These are phyloP conservation scores for Penicillium sp. DNA, from an alignment of 2,329 filamentous ascomycete species.

Conservation along the genomic window DNA sequence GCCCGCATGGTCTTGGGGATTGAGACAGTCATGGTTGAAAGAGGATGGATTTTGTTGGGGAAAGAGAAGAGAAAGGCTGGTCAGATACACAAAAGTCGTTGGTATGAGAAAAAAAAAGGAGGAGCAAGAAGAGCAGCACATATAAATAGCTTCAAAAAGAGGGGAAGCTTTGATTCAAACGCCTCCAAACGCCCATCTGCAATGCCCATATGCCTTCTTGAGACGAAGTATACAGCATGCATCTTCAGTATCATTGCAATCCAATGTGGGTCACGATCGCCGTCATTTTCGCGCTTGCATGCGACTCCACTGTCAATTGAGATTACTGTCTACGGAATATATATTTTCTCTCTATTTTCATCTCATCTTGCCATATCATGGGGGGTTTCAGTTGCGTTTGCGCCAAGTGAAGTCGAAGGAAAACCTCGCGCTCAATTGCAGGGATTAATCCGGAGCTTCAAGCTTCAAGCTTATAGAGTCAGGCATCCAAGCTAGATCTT, in stretches of 20 bases:
- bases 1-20: slow-evolving; percentile 20
- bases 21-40: slow-evolving; percentile 3
- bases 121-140: background rate
- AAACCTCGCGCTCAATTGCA: background rate
- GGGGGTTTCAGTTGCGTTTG: background rate
- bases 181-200: background rate
- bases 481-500: background rate
- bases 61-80: background rate
- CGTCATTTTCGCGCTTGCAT: slow-evolving; percentile 1
- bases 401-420: slow-evolving; percentile 1
- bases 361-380: no score
- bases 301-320: background rate
- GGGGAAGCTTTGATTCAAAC: background rate
- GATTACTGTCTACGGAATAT: background rate
- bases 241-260: background rate
- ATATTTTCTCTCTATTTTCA: background rate
- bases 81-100: background rate
- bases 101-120: background rate
- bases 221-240: slow-evolving; percentile 1
- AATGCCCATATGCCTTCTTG: background rate
- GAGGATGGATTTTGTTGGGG: background rate
- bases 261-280: slow-evolving; percentile 2
- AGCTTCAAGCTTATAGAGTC: background rate
- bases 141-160: slow-evolving; percentile 3
- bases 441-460: background rate